Evolutionary conservation across 148 eudicot genomes (phyloP).

Genomic region (Vaccinium corymbosum): DNA sequence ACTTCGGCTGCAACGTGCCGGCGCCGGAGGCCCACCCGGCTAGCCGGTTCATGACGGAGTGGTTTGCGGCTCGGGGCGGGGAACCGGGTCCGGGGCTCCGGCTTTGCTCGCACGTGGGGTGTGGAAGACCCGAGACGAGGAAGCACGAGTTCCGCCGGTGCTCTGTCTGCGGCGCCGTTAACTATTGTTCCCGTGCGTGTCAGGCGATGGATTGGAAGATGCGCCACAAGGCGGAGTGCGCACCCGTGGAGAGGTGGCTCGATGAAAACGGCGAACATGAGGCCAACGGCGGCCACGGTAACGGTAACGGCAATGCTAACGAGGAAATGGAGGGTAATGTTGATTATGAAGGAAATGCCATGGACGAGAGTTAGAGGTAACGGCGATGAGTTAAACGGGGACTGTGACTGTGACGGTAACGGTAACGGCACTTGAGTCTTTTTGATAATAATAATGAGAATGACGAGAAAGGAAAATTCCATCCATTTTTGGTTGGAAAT

Average conservation of each 20-base stretch:
- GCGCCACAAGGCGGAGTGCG: slow-evolving; percentile 54
- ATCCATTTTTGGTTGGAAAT: slow-evolving; percentile 7
- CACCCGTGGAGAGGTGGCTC: slow-evolving; percentile 42
- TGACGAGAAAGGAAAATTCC: background rate
- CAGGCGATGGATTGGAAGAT: slow-evolving; percentile 73
- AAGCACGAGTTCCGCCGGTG: slow-evolving; percentile 64
- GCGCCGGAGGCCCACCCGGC: slow-evolving; percentile 73
- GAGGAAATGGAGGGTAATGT: slow-evolving; percentile 8
- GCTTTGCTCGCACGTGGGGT: slow-evolving; percentile 51
- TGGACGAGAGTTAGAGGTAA: slow-evolving; percentile 20
- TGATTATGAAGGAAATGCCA: background rate
- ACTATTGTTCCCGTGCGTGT: slow-evolving; percentile 68
- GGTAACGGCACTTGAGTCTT: slow-evolving; percentile 26
- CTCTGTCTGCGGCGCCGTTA: slow-evolving; percentile 60
- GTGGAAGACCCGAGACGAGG: slow-evolving; percentile 68
- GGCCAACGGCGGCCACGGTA: slow-evolving; percentile 3
- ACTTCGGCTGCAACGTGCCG: slow-evolving; percentile 84
- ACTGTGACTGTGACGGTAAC: slow-evolving; percentile 18
- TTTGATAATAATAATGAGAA: background rate
- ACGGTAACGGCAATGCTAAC: slow-evolving; percentile 12
- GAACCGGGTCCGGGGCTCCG: slow-evolving; percentile 36
- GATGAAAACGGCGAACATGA: slow-evolving; percentile 25
- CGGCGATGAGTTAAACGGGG: slow-evolving; percentile 2
- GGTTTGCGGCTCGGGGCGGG: slow-evolving; percentile 42
- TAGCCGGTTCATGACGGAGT: slow-evolving; percentile 55